Conservation (phyloP, 192 early-diverging fungal species). For the Piromyces finnis region DNA sequence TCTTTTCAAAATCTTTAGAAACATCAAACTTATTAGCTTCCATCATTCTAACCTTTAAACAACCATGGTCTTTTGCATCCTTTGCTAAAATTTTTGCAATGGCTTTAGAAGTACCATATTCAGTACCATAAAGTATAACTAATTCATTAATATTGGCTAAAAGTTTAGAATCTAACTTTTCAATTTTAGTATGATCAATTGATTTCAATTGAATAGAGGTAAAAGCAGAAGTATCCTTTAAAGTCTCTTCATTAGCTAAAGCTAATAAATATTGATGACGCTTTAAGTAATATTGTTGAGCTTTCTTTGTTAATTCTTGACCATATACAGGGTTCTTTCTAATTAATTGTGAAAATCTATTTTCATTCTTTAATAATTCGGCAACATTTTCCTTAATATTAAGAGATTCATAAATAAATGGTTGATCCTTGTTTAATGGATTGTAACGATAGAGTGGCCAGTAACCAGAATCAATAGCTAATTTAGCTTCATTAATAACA, state of each 20-base stretch:
- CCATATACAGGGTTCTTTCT: not conserved
- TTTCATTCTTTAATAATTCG: slow-evolving; percentile 68
- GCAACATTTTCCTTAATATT: slow-evolving; percentile 60
- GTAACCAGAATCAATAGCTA: slow-evolving; percentile 69
- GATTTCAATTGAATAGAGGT: not conserved
- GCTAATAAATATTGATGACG: not conserved
- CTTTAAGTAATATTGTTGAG: not conserved
- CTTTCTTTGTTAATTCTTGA: not conserved
- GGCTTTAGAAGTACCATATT: slow-evolving; percentile 74
- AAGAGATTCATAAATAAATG: slow-evolving; percentile 56
- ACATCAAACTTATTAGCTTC: slow-evolving; percentile 45
- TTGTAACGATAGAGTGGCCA: slow-evolving; percentile 96
- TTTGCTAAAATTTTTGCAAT: slow-evolving; percentile 64
- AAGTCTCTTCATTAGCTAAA: not conserved
- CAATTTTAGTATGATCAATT: not conserved
- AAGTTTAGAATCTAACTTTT: not conserved
- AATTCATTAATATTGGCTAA: not conserved
- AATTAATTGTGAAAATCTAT: slow-evolving; percentile 39
- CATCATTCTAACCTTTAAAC: slow-evolving; percentile 45
- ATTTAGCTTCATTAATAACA: slow-evolving; percentile 50
- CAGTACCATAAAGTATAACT: slow-evolving; percentile 69
- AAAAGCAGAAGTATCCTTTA: not conserved
- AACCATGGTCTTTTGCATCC: slow-evolving; percentile 63
- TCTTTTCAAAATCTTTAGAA: slow-evolving; percentile 62
- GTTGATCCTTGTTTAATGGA: slow-evolving; percentile 36